Evolutionary conservation across 345 rosid species (phyloP), one percentile per base, ranked within the genome.

Genomic region (Eucalyptus cloeziana): DNA sequence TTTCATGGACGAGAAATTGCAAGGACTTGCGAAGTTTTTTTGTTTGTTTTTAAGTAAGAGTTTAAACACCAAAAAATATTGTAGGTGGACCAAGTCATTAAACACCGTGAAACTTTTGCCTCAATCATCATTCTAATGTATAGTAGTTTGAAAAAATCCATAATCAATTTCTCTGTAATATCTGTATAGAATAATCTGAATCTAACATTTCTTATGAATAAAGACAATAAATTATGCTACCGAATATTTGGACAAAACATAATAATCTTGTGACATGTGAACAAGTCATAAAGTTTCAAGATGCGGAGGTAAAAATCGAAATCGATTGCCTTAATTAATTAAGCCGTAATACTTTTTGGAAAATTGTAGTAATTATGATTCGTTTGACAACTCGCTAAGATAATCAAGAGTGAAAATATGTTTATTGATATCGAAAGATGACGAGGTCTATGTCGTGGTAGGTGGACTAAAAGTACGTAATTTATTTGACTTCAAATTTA

Each of bases 51-150:
- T 56, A 56, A 56, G 62, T 8, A 56, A 56, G 30, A 56, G 12
- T 22, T 56, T 56, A 56, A 22, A 56, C 25, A 24, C 62, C 30
- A 56, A 56, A 24, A 4, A 25, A 58, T 56, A 58, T 58, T 58
- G 13, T 10, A 58, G n/a, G 14, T 25, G 13, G n/a, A 58, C 64
- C 64, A 58, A 58, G 13, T 58, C n/a, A 25, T 58, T 25, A 58
- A 25, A 27, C n/a, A 10, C n/a, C 64, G 12, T 10, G 14, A 58
- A 24, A 58, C 3, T 56, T 0, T 0, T 21, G 11, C 60, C 60
- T 56, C 27, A 56, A 22, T 56, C 60, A 22, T 56, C 60, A 27
- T 56, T 56, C 6, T 54, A 54, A 54, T 22, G 27, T 2, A 7
- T 22, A 22, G 2, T 54, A 54, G 60, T 21, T 56, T 54, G 27